These are phyloP conservation scores for Umbilicaria muhlenbergii DNA, from an alignment of 495 filamentous ascomycete genomes.

Conservation along the genomic window DNA sequence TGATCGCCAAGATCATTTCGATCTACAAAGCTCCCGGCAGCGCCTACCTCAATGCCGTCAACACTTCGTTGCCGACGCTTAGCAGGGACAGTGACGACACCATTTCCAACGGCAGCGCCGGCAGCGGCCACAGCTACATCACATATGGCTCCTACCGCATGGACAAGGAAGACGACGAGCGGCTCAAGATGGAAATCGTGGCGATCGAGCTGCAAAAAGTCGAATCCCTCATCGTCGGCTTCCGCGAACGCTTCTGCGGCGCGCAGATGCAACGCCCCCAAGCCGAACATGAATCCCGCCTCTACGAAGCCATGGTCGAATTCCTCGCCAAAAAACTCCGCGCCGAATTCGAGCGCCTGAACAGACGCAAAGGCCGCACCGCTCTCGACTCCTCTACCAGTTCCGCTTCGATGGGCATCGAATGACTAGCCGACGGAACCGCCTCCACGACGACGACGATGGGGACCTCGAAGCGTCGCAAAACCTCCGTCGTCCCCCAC, in stretches of 20 bases:
- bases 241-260: slow-evolving; percentile 2
- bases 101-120: neutral
- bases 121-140: neutral
- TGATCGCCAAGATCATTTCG: slow-evolving; percentile 2
- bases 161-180: slow-evolving; percentile 3
- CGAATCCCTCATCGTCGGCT: neutral
- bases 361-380: neutral
- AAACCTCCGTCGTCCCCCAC: no score
- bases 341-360: neutral
- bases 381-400: no score
- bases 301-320: slow-evolving; percentile 1
- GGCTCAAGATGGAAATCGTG: slow-evolving; percentile 3
- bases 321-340: slow-evolving; percentile 2
- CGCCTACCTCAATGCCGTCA: neutral
- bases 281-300: neutral
- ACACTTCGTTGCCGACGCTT: neutral
- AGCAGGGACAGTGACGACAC: neutral
- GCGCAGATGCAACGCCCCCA: neutral
- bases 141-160: slow-evolving; percentile 1
- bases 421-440: no score
- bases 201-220: slow-evolving; percentile 3
- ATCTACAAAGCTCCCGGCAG: neutral
- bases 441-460: no score
- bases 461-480: no score
- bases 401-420: no score